A percentile compares a stretch with the other conserved stretches of the same genome.
phyloP scores from a whole-genome alignment of 257 asterid species.

The Rhazya stricta region DNA sequence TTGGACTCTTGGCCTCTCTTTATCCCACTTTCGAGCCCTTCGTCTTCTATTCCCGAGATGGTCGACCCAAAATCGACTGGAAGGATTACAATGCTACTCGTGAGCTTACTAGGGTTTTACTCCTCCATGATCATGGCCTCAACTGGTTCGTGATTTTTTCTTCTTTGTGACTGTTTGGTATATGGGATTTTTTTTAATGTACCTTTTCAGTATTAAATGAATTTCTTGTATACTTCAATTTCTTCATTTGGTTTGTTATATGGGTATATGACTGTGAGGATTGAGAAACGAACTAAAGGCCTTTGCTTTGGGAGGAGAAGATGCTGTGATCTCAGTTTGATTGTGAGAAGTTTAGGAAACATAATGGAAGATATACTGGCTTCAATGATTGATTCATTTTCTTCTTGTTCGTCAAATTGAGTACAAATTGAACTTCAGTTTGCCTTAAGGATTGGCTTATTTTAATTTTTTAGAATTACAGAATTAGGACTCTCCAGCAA shows the following conservation, averaged over 20 bases:
- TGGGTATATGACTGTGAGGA: background rate
- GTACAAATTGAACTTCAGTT: background rate
- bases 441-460: background rate
- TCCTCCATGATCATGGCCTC: conserved; percentile 73
- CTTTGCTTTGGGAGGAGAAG: background rate
- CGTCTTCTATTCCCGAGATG: conserved; percentile 53
- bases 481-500: background rate
- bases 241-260: background rate
- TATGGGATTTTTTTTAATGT: background rate
- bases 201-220: background rate
- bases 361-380: background rate
- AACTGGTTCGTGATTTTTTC: conserved; percentile 38
- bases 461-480: background rate
- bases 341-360: background rate
- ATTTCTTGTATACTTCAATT: background rate
- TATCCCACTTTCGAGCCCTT: conserved; percentile 62
- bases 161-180: background rate
- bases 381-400: background rate
- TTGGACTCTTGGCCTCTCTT: conserved; percentile 50
- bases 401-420: background rate
- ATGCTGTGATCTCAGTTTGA: background rate
- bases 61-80: conserved; percentile 88
- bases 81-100: conserved; percentile 92
- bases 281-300: background rate
- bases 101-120: conserved; percentile 72